These are phyloP conservation scores for Akanthomyces uredinophilus DNA, from an alignment of 2,329 filamentous ascomycete species.

Conservation along the genomic window DNA sequence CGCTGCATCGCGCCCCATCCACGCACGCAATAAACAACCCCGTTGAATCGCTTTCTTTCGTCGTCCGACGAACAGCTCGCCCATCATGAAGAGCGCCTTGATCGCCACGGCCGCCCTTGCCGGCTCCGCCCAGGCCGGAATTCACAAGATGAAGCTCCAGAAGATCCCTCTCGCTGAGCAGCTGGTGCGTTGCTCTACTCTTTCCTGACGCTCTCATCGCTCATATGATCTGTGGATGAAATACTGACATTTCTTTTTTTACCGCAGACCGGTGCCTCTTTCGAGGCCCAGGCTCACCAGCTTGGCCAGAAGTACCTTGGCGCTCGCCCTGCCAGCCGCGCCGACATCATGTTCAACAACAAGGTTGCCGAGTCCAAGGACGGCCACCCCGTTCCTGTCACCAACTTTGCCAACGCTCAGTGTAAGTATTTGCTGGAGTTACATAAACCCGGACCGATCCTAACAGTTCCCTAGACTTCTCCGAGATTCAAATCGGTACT, in stretches of 20 bases:
- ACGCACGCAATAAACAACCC: not conserved
- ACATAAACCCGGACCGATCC: not conserved
- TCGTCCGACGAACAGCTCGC: slow-evolving; percentile 8
- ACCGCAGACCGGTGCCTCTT: slow-evolving; percentile 69
- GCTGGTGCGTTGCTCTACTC: slow-evolving; percentile 58
- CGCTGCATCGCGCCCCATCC: slow-evolving; percentile 7
- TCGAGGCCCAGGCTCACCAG: slow-evolving; percentile 74
- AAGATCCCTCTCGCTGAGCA: slow-evolving; percentile 92
- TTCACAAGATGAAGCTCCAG: slow-evolving; percentile 97
- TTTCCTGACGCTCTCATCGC: not conserved
- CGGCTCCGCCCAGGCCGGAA: slow-evolving; percentile 74
- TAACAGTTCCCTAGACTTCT: slow-evolving; percentile 66
- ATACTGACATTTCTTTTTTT: slow-evolving; percentile 3
- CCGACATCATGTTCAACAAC: slow-evolving; percentile 75
- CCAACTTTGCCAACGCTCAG: slow-evolving; percentile 98
- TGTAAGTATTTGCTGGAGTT: slow-evolving; percentile 56
- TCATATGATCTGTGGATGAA: not conserved
- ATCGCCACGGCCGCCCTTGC: slow-evolving; percentile 77
- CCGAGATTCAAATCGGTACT: slow-evolving; percentile 87
- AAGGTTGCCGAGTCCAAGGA: slow-evolving; percentile 59
- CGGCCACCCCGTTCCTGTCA: slow-evolving; percentile 79
- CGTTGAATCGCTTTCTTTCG: not conserved
- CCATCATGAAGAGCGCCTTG: slow-evolving; percentile 79
- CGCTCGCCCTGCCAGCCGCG: slow-evolving; percentile 58
- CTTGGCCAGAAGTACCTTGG: slow-evolving; percentile 98